Percentiles rank a stretch among this genome's conserved stretches.
phyloP scores from a whole-genome alignment of 371 early-diverging fungal genomes.

The Actinomortierella wolfii region DNA sequence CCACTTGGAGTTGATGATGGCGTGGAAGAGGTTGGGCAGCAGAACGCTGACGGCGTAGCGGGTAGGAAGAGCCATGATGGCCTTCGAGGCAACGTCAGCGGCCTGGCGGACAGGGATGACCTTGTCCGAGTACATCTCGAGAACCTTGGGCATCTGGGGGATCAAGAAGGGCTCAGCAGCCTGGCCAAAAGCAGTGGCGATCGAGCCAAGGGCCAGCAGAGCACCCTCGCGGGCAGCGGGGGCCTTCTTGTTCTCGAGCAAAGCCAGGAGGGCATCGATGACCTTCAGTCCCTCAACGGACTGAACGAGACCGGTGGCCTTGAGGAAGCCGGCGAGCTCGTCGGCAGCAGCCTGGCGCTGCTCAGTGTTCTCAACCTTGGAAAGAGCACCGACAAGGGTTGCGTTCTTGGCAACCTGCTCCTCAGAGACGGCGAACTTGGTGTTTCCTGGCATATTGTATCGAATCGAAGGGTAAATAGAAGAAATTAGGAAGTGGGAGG shows the following conservation, averaged over 20 bases:
- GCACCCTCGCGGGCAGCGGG: conserved; percentile 61
- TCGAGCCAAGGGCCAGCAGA: conserved; percentile 53
- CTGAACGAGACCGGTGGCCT: conserved; percentile 34
- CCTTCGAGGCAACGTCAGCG: conserved; percentile 53
- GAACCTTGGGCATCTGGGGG: conserved; percentile 53
- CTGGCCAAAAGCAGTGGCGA: conserved; percentile 51
- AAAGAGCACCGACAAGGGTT: conserved; percentile 38
- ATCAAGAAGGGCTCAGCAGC: conserved; percentile 62
- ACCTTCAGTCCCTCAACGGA: conserved; percentile 23
- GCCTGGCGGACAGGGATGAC: conserved; percentile 56
- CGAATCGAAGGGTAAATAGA: conserved; percentile 9
- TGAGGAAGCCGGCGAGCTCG: conserved; percentile 35
- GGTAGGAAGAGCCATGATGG: conserved; percentile 50
- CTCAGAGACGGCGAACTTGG: too few relatives aligned
- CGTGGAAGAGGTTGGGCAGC: conserved; percentile 60
- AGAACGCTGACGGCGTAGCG: conserved; percentile 50
- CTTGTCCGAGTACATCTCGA: conserved; percentile 63
- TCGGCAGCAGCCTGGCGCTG: conserved; percentile 42
- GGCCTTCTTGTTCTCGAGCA: conserved; percentile 57
- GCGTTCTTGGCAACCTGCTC: too few relatives aligned
- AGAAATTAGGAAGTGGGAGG: conserved; percentile 8
- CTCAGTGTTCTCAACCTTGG: conserved; percentile 44
- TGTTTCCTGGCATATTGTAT: conserved; percentile 6
- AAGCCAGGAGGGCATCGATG: conserved; percentile 40
- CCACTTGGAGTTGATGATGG: conserved; percentile 66